phyloP scores from a whole-genome alignment of 371 early-diverging fungal species.

The Mucor piriformis region DNA sequence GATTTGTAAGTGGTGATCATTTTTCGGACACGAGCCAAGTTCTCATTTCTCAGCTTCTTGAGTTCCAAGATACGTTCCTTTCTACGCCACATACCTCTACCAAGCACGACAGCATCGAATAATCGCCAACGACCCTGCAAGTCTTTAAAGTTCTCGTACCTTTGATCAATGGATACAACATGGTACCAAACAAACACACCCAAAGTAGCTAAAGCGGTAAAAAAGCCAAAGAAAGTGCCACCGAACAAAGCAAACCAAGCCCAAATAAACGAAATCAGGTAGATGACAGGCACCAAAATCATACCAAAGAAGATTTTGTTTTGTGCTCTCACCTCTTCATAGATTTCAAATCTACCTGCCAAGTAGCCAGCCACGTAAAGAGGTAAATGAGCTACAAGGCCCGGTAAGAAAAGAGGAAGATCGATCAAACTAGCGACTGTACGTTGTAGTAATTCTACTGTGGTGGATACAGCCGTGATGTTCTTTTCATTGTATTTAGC shows the following conservation, averaged over 20 bases:
- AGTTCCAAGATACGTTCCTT: constrained; percentile 45
- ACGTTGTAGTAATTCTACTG: constrained; percentile 41
- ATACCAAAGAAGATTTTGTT: constrained; percentile 56
- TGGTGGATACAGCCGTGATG: constrained; percentile 45
- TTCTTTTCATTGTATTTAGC: constrained; percentile 52
- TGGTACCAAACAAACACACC: constrained; percentile 55
- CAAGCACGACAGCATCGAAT: constrained; percentile 54
- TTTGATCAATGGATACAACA: constrained; percentile 48
- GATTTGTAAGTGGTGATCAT: constrained; percentile 38
- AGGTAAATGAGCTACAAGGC: constrained; percentile 56
- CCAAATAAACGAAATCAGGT: constrained; percentile 43
- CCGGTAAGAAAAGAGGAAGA: constrained; percentile 58
- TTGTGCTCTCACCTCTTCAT: constrained; percentile 61
- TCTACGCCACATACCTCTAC: constrained; percentile 52
- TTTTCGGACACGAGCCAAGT: constrained; percentile 31
- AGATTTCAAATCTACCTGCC: constrained; percentile 52
- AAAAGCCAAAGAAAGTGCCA: constrained; percentile 48
- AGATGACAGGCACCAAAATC: constrained; percentile 45
- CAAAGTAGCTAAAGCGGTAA: constrained; percentile 40
- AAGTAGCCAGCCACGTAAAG: constrained; percentile 54
- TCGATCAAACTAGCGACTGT: constrained; percentile 46
- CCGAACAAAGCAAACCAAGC: constrained; percentile 47
- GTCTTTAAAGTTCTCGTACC: constrained; percentile 53
- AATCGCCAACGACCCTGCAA: constrained; percentile 52
- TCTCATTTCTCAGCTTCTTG: constrained; percentile 39